These are phyloP conservation scores for Basidiobolus meristosporus DNA, from an alignment of 371 early-diverging fungal species.

Conservation along the genomic window DNA sequence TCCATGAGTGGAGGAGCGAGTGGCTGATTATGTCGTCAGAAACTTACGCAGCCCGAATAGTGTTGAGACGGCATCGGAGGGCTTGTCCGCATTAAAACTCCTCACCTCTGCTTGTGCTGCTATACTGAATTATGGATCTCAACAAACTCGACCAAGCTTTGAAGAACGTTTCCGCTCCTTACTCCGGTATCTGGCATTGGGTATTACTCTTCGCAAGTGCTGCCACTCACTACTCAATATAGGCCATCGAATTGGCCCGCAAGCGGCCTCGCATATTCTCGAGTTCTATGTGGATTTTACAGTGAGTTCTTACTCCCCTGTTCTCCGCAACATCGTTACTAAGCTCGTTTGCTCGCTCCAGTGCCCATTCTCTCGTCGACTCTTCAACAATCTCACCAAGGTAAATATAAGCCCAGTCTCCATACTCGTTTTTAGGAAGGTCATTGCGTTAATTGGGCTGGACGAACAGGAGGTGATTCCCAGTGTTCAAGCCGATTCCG, in stretches of 20 bases:
- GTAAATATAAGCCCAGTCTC: constrained; percentile 4
- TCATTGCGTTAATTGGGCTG: background rate
- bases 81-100: no score
- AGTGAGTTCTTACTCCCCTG: constrained; percentile 10
- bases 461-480: constrained; percentile 27
- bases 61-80: no score
- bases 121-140: no score
- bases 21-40: no score
- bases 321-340: background rate
- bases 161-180: no score
- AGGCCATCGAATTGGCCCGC: constrained; percentile 34
- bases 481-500: constrained; percentile 20
- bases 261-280: constrained; percentile 23
- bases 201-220: no score
- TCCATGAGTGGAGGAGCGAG: no score
- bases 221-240: no score
- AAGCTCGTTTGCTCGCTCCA: constrained; percentile 3
- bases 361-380: constrained; percentile 40
- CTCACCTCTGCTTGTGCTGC: no score
- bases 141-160: no score
- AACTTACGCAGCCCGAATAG: no score
- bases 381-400: constrained; percentile 25
- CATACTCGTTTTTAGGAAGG: background rate
- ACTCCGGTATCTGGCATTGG: no score
- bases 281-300: constrained; percentile 47